Evolutionary conservation across 2,329 filamentous ascomycete genomes (phyloP).

Genomic region (Apiospora pterosperma): DNA sequence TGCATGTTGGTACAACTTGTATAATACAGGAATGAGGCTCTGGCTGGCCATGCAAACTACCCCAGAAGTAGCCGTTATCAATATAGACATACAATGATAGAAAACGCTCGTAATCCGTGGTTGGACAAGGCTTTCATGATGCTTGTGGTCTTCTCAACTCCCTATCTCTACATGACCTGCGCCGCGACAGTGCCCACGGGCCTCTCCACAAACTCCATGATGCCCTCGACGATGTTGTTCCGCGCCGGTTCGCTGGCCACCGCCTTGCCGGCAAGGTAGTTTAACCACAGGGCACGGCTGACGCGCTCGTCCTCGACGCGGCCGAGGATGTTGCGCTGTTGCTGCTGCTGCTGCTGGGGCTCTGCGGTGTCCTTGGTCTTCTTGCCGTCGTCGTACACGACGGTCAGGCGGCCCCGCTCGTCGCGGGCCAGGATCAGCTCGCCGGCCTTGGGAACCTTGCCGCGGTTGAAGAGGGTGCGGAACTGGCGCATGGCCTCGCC

Average conservation of each 20-base stretch:
- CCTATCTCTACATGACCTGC: neutral
- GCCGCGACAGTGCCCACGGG: slow-evolving; percentile 56
- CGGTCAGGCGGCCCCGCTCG: slow-evolving; percentile 59
- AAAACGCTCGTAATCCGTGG: neutral
- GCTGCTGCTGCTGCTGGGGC: slow-evolving; percentile 25
- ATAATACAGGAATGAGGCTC: neutral
- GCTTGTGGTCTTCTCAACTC: neutral
- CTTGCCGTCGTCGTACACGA: slow-evolving; percentile 61
- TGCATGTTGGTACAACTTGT: neutral
- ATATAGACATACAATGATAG: neutral
- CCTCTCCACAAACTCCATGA: slow-evolving; percentile 83
- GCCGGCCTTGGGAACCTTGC: slow-evolving; percentile 75
- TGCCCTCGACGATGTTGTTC: slow-evolving; percentile 78
- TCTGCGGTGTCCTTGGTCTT: slow-evolving; percentile 58
- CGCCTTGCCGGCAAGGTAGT: slow-evolving; percentile 82
- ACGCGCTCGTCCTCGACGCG: slow-evolving; percentile 75
- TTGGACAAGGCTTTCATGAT: neutral
- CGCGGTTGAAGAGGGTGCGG: slow-evolving; percentile 76
- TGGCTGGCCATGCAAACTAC: neutral
- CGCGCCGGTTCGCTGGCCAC: slow-evolving; percentile 83
- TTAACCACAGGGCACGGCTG: slow-evolving; percentile 79
- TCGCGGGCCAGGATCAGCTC: slow-evolving; percentile 73
- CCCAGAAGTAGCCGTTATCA: neutral
- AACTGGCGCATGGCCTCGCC: slow-evolving; percentile 73
- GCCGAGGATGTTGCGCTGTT: slow-evolving; percentile 51